Conservation (phyloP, 2,329 filamentous ascomycete species). For the Claviceps lovelessii region DNA sequence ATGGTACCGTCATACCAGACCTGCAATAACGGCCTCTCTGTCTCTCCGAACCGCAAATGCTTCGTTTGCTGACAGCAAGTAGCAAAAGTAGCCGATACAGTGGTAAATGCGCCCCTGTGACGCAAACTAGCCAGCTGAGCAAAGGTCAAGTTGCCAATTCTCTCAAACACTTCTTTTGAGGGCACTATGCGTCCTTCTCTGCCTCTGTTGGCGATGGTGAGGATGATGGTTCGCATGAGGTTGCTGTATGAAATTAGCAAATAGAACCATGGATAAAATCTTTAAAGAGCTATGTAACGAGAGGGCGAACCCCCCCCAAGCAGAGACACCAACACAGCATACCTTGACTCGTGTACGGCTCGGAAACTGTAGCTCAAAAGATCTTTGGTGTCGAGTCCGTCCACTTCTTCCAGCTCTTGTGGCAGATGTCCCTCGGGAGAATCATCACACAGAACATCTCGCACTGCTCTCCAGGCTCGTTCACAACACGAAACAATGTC, state of each 20-base stretch:
- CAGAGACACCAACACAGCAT: conserved; percentile 9
- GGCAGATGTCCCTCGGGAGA: conserved; percentile 81
- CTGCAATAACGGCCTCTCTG: conserved; percentile 35
- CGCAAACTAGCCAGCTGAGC: conserved; percentile 68
- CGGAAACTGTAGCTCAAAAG: conserved; percentile 90
- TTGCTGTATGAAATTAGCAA: conserved; percentile 36
- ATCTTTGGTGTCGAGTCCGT: conserved; percentile 70
- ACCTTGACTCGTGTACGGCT: conserved; percentile 89
- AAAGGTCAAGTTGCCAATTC: conserved; percentile 62
- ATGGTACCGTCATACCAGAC: conserved; percentile 63
- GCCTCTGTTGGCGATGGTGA: conserved; percentile 35
- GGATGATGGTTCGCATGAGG: conserved; percentile 49
- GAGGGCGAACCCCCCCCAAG: too few species aligned
- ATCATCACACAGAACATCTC: conserved; percentile 73
- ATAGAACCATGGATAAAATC: not conserved
- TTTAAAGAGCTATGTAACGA: too few species aligned
- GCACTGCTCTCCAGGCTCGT: conserved; percentile 64
- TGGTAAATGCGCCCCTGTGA: conserved; percentile 86
- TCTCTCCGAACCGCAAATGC: conserved; percentile 23
- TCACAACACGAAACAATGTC: conserved; percentile 47
- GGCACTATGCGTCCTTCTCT: conserved; percentile 31
- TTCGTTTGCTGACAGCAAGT: conserved; percentile 57
- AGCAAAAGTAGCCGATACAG: conserved; percentile 77
- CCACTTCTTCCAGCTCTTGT: conserved; percentile 57
- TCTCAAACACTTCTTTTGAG: conserved; percentile 40